Evolutionary conservation across 352 stramenopile genomes (phyloP).

Genomic region (Salisapilia sapeloensis): DNA sequence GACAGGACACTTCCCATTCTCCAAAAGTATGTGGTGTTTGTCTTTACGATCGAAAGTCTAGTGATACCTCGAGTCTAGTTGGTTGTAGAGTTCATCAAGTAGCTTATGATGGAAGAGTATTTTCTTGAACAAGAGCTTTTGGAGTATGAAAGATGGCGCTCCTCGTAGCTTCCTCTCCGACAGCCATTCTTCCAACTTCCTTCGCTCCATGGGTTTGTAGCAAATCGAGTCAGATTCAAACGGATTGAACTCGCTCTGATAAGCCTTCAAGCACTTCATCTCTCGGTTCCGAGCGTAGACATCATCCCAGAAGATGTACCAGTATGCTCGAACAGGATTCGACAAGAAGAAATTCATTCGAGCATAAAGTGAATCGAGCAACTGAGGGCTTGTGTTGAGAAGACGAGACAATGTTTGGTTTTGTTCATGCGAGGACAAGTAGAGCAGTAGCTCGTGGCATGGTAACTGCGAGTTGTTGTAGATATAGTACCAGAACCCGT

Average conservation of each 20-base stretch:
- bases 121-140: neutral
- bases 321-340: constrained; percentile 12
- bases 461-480: constrained; percentile 15
- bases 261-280: constrained; percentile 1
- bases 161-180: constrained; percentile 1
- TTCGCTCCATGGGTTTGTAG: constrained; percentile 3
- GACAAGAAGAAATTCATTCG: constrained; percentile 13
- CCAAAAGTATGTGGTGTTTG: too few relatives aligned
- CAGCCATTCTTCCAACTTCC: constrained; percentile 2
- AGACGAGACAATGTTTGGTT: constrained; percentile 9
- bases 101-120: constrained; percentile 3
- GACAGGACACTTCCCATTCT: too few relatives aligned
- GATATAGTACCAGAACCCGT: constrained; percentile 28
- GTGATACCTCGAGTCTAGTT: too few relatives aligned
- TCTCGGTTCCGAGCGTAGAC: constrained; percentile 3
- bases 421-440: constrained; percentile 9
- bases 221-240: constrained; percentile 2
- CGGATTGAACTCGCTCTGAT: constrained; percentile 1
- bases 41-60: too few relatives aligned
- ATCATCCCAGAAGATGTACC: constrained; percentile 12
- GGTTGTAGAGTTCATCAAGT: constrained; percentile 1
- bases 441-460: constrained; percentile 6
- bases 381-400: constrained; percentile 2
- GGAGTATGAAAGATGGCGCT: too few relatives aligned
- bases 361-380: constrained; percentile 16